Evolutionary conservation across 768 basidiomycete species (phyloP), one percentile per base, ranked within the genome.

Genomic region (Auriscalpium microsporum): DNA sequence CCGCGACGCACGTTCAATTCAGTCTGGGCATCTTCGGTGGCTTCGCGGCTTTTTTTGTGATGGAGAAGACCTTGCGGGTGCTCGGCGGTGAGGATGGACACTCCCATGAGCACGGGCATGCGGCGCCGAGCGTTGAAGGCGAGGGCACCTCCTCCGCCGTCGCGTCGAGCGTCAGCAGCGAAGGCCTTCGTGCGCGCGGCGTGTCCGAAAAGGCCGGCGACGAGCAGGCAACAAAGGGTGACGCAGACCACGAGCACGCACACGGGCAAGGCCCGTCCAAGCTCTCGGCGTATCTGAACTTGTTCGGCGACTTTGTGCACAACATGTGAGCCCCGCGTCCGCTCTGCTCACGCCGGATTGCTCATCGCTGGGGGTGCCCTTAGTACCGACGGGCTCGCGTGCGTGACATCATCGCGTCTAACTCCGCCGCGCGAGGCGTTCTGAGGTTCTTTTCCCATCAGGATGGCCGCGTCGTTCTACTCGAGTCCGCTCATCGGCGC

Each of bases 391-490:
- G 93, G 93, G 48, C 78, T 95, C 50, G 87, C 87, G 86, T 90
- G 73, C 65, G 85, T 81, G 45, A 34, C 50, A n/a, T 37, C 52
- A 36, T 45, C 50, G 13, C 35, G 44, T 38, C 17, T 49, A 49
- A 21, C 21, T 21, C 21, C 21, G 21, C 21, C 21, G 21, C 60
- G 59, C 48, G 58, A 48, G 34, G 28, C 50, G 8, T 53, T 36
- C 44, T 38, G 48, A 44, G 33, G 50, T 19, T 52, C 57, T 57
- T 52, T 53, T 42, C 57, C 36, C 48, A 37, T 54, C 61, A 92
- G 90, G 35, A 93, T 95, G 89, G 87, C 91, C 14, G 92, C 93
- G 52, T 92, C 90, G n/a, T 95, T 94, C 75, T 94, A 94, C 68
- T 91, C 90, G n/a, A 90, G 89, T 36, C 93, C 93, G 3, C 74